A percentile compares a stretch with the other conserved stretches of the same genome.
These are phyloP conservation scores for Exophiala viscosa DNA, from an alignment of 2,329 filamentous ascomycete species.

Conservation along the genomic window DNA sequence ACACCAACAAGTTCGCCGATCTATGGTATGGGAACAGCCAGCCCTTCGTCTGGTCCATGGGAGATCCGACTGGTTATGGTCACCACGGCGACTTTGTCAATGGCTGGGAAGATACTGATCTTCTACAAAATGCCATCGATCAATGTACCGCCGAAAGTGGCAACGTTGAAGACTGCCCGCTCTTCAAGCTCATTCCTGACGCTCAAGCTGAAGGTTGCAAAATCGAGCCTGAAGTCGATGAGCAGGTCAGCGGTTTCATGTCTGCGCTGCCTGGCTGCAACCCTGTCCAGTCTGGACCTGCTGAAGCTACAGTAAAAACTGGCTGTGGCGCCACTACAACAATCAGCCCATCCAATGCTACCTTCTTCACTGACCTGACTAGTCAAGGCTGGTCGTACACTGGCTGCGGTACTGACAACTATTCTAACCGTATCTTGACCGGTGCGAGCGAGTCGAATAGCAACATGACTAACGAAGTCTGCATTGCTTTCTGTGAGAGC, in stretches of 20 bases:
- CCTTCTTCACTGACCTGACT: conserved; percentile 44
- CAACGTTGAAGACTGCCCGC: conserved; percentile 60
- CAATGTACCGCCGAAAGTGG: conserved; percentile 58
- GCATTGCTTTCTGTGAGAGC: conserved; percentile 31
- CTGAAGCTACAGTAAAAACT: conserved; percentile 33
- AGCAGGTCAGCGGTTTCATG: conserved; percentile 27
- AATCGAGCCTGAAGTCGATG: conserved; percentile 43
- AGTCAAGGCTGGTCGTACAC: conserved; percentile 54
- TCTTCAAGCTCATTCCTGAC: conserved; percentile 55
- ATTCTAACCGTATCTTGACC: conserved; percentile 37
- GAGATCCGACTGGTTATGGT: conserved; percentile 50
- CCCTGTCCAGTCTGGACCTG: conserved; percentile 28
- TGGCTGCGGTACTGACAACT: conserved; percentile 57
- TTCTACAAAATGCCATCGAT: conserved; percentile 65
- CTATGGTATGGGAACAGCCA: conserved; percentile 40
- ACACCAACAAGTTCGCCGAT: conserved; percentile 50
- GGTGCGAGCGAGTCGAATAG: conserved; percentile 25
- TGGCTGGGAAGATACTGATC: conserved; percentile 61
- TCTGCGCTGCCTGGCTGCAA: conserved; percentile 30
- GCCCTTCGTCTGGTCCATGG: conserved; percentile 46
- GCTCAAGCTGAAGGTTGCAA: conserved; percentile 52
- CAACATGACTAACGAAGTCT: conserved; percentile 31
- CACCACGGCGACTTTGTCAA: conserved; percentile 65
- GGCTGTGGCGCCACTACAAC: conserved; percentile 37
- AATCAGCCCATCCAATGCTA: conserved; percentile 34